Percentiles rank a stretch among this genome's conserved stretches.
Evolutionary conservation across 371 early-diverging fungal genomes (phyloP).

Genomic region (Chytridium lagenaria): DNA sequence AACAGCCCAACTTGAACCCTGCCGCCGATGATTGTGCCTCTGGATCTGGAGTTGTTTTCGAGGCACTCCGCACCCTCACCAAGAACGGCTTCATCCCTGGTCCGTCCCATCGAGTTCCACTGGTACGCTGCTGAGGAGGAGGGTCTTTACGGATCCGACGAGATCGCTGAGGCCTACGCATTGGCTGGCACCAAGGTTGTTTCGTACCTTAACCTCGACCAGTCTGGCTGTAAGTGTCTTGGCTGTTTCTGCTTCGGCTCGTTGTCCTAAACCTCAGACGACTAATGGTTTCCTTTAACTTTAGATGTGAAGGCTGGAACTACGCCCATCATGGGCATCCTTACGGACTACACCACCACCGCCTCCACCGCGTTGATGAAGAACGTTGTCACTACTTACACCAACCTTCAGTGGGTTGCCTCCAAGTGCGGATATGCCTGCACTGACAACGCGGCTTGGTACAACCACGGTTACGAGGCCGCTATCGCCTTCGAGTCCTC

Average conservation of each 20-base stretch:
- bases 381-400: neutral
- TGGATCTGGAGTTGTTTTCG: slow-evolving; percentile 27
- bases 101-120: slow-evolving; percentile 43
- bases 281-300: neutral
- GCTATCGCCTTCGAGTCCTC: slow-evolving; percentile 23
- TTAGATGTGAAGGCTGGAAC: slow-evolving; percentile 1
- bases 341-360: slow-evolving; percentile 25
- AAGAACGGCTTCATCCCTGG: slow-evolving; percentile 22
- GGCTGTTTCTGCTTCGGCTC: neutral
- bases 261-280: too few species aligned
- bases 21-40: slow-evolving; percentile 41
- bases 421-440: slow-evolving; percentile 15
- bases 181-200: slow-evolving; percentile 22
- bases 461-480: slow-evolving; percentile 20
- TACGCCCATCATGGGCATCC: neutral
- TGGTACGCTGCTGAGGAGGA: slow-evolving; percentile 48
- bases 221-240: slow-evolving; percentile 22
- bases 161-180: slow-evolving; percentile 38
- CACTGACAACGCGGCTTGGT: slow-evolving; percentile 16
- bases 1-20: slow-evolving; percentile 29
- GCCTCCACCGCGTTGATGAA: slow-evolving; percentile 16
- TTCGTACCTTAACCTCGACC: slow-evolving; percentile 36
- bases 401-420: neutral
- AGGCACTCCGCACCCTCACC: neutral
- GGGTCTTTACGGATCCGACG: slow-evolving; percentile 37